A percentile compares a stretch with the other conserved stretches of the same genome.
phyloP scores from a whole-genome alignment of 106 monocot species.

The Platanthera zijinensis region DNA sequence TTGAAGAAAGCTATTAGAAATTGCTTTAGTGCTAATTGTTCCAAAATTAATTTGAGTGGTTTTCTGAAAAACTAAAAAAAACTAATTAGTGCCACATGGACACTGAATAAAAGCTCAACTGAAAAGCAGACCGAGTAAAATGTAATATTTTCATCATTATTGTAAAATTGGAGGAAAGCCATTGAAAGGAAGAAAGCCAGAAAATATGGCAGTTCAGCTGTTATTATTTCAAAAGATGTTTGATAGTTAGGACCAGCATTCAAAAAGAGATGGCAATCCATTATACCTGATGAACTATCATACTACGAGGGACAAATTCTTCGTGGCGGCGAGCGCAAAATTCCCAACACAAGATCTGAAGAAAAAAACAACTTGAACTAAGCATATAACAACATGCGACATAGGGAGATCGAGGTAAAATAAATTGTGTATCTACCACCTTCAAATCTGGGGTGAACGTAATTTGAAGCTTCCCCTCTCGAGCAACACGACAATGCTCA shows the following conservation, averaged over 20 bases:
- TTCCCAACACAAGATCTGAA: slow-evolving; percentile 91
- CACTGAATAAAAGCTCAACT: neutral
- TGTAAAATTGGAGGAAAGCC: neutral
- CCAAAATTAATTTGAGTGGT: too few species aligned
- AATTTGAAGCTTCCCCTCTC: slow-evolving; percentile 79
- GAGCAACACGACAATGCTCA: slow-evolving; percentile 83
- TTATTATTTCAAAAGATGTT: neutral
- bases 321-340: slow-evolving; percentile 92
- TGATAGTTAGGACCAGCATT: neutral
- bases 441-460: slow-evolving; percentile 90
- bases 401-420: neutral
- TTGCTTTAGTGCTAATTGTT: too few species aligned
- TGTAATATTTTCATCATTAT: neutral
- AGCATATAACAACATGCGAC: neutral
- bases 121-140: neutral
- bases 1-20: too few species aligned
- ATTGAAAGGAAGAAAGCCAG: neutral
- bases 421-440: slow-evolving; percentile 22
- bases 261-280: neutral
- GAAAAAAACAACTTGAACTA: slow-evolving; percentile 9
- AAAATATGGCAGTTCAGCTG: neutral
- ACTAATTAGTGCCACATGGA: neutral
- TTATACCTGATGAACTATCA: slow-evolving; percentile 81
- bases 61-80: too few species aligned
- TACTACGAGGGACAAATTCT: slow-evolving; percentile 75